Percentiles rank a stretch among this genome's conserved stretches.
Evolutionary conservation across 345 rosid species (phyloP).

Genomic region (Turritis glabra): DNA sequence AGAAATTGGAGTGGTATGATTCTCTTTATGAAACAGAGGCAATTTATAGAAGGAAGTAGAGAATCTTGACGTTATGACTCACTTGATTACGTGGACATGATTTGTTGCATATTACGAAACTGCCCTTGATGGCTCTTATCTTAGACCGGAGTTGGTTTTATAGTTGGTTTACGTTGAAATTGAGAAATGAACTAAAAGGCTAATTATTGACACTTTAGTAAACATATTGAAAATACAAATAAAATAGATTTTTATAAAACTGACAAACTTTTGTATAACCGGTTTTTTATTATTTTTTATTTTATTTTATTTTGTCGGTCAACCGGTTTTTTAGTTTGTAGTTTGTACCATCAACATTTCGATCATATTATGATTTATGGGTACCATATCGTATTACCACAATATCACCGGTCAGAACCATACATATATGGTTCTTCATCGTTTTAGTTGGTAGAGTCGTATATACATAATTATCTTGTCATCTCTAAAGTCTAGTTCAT

Average conservation of each 20-base stretch:
- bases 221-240: too few species aligned
- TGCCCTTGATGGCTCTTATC: neutral
- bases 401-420: too few species aligned
- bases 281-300: too few species aligned
- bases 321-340: too few species aligned
- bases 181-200: neutral
- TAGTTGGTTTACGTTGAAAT: neutral
- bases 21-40: neutral
- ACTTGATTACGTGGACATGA: slow-evolving; percentile 23
- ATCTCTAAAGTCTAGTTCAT: neutral
- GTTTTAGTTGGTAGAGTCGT: neutral
- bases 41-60: slow-evolving; percentile 24
- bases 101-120: slow-evolving; percentile 7
- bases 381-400: too few species aligned
- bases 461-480: neutral
- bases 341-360: too few species aligned
- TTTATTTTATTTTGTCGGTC: too few species aligned
- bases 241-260: too few species aligned
- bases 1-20: slow-evolving; percentile 18
- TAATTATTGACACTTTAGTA: neutral
- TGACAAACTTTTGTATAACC: too few species aligned
- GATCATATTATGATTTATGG: too few species aligned
- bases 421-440: neutral
- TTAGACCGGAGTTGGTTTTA: neutral
- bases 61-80: slow-evolving; percentile 18